phyloP scores from a whole-genome alignment of 2,329 filamentous ascomycete genomes.

The Penicillium sp. region DNA sequence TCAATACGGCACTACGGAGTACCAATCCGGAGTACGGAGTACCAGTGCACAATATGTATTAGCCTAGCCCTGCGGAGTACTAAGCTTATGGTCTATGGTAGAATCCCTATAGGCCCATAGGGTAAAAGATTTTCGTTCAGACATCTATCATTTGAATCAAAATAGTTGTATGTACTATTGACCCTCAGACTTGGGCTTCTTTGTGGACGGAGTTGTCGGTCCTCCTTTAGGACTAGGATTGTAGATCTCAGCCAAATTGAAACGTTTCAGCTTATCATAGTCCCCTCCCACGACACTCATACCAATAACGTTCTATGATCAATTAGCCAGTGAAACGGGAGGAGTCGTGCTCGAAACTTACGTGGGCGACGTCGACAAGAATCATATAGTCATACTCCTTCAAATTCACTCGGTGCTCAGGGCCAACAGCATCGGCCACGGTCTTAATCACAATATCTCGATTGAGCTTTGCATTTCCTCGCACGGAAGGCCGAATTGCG shows the following conservation, averaged over 20 bases:
- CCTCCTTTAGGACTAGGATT: constrained; percentile 44
- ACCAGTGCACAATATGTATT: too few species aligned
- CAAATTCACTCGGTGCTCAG: constrained; percentile 61
- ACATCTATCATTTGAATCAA: not conserved
- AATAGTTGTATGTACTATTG: not conserved
- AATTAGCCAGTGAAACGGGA: constrained; percentile 10
- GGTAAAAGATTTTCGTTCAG: not conserved
- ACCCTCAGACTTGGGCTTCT: constrained; percentile 5
- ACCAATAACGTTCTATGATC: constrained; percentile 59
- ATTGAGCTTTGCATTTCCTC: constrained; percentile 60
- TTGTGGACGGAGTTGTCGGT: not conserved
- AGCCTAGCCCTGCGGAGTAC: too few species aligned
- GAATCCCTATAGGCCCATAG: not conserved
- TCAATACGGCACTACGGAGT: too few species aligned
- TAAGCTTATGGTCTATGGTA: not conserved
- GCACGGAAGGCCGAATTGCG: constrained; percentile 62
- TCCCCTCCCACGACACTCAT: constrained; percentile 64
- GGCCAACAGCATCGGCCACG: constrained; percentile 59
- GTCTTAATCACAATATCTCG: constrained; percentile 61
- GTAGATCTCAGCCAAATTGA: constrained; percentile 64
- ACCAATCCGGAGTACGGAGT: too few species aligned
- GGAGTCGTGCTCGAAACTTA: constrained; percentile 34
- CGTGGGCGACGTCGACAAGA: constrained; percentile 63
- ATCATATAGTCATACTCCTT: constrained; percentile 63
- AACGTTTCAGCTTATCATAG: constrained; percentile 63